Conservation (phyloP, 768 basidiomycete genomes). For the Tulasnella sp. region DNA sequence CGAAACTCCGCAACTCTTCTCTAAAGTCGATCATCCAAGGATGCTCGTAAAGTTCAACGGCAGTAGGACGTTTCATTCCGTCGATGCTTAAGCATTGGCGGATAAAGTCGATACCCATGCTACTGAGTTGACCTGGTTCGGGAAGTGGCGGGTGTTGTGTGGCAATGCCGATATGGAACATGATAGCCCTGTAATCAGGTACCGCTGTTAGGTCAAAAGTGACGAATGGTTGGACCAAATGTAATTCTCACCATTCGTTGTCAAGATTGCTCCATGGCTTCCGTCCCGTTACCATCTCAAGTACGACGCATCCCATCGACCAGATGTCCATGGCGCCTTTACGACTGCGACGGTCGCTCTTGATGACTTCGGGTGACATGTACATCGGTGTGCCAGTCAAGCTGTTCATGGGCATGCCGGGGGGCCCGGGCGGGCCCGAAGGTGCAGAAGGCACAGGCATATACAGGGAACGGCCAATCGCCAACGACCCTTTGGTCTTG, state of each 20-base stretch:
- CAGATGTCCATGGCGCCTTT: constrained; percentile 98
- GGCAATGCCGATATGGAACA: constrained; percentile 98
- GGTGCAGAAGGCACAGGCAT: constrained; percentile 25
- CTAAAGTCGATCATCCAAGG: constrained; percentile 84
- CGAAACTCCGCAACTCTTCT: constrained; percentile 43
- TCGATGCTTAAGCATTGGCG: constrained; percentile 86
- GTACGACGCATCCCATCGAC: constrained; percentile 95
- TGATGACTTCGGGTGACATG: constrained; percentile 98
- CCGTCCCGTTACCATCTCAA: constrained; percentile 92
- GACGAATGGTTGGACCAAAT: not conserved
- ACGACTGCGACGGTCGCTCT: constrained; percentile 78
- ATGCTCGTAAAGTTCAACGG: constrained; percentile 76
- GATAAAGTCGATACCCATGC: constrained; percentile 87
- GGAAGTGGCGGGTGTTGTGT: constrained; percentile 95
- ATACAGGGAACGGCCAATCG: constrained; percentile 51
- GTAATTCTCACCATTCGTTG: constrained; percentile 76
- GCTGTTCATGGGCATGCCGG: constrained; percentile 56
- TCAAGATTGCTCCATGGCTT: constrained; percentile 99
- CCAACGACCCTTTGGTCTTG: constrained; percentile 73
- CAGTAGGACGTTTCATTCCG: constrained; percentile 72
- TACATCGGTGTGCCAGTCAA: constrained; percentile 99
- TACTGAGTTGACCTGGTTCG: constrained; percentile 80
- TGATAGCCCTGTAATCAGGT: constrained; percentile 72
- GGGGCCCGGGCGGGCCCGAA: constrained; percentile 24
- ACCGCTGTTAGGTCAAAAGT: constrained; percentile 8